These are phyloP conservation scores for Flueggea neowawraea DNA, from an alignment of 441 rosid genomes.

Conservation along the genomic window DNA sequence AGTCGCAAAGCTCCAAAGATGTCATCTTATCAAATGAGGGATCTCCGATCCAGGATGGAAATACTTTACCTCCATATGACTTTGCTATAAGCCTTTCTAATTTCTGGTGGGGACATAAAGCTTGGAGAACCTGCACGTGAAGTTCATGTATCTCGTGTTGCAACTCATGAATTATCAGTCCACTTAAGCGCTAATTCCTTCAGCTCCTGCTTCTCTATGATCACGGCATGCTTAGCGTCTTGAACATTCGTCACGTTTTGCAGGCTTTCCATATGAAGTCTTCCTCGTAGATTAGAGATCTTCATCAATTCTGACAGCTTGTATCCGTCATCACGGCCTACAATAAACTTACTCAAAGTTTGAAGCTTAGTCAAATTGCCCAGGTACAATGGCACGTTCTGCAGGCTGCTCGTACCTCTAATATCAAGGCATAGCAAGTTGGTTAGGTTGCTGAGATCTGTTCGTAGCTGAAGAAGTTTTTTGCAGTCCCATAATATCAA, in stretches of 20 bases:
- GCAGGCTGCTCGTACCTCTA: slow-evolving; percentile 2
- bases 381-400: slow-evolving; percentile 13
- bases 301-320: slow-evolving; percentile 14
- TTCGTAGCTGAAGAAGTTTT: slow-evolving; percentile 10
- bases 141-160: too few species aligned
- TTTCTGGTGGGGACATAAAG: too few species aligned
- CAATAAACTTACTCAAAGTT: slow-evolving; percentile 7
- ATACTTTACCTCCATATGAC: too few species aligned
- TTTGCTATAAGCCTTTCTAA: too few species aligned
- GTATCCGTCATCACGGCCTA: slow-evolving; percentile 11
- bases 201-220: slow-evolving; percentile 10
- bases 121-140: too few species aligned
- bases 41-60: too few species aligned
- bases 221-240: slow-evolving; percentile 10
- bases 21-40: too few species aligned
- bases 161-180: slow-evolving; percentile 1
- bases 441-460: not conserved
- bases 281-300: slow-evolving; percentile 14
- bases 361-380: slow-evolving; percentile 14
- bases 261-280: slow-evolving; percentile 15
- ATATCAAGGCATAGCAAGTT: slow-evolving; percentile 15
- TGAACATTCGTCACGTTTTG: slow-evolving; percentile 4
- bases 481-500: slow-evolving; percentile 2
- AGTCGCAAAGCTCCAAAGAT: too few species aligned
- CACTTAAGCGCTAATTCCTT: slow-evolving; percentile 7